Conservation (phyloP, 2,329 filamentous ascomycete species). For the Tolypocladium nubicola region DNA sequence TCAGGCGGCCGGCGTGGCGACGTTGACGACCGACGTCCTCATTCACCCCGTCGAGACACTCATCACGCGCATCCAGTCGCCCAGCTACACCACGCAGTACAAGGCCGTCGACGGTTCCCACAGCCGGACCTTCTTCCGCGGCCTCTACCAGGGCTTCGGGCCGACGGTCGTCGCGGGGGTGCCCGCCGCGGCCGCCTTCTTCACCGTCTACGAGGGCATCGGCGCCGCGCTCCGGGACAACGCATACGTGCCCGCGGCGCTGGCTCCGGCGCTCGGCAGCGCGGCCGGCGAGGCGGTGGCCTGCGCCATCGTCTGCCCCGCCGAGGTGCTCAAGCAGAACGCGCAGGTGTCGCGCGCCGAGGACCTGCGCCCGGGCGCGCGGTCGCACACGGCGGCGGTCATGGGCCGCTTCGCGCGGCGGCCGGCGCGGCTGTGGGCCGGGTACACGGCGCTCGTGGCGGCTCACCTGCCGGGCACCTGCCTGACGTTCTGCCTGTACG, state of each 20-base stretch:
- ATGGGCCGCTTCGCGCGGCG: conserved; percentile 1
- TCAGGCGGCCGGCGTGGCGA: conserved; percentile 4
- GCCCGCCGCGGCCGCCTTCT: conserved; percentile 8
- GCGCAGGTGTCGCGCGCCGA: conserved; percentile 6
- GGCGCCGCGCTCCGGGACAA: conserved; percentile 1
- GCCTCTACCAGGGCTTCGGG: conserved; percentile 11
- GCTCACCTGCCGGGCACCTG: conserved; percentile 4
- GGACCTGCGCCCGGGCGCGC: not conserved
- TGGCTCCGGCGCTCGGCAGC: conserved; percentile 6
- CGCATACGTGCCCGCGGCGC: conserved; percentile 3
- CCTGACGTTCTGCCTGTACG: conserved; percentile 5
- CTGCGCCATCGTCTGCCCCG: conserved; percentile 9
- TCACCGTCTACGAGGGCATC: conserved; percentile 9
- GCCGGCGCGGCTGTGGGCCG: conserved; percentile 4
- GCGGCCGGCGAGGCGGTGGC: conserved; percentile 7
- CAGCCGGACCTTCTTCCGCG: conserved; percentile 5
- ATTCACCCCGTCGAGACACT: conserved; percentile 11
- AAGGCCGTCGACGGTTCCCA: conserved; percentile 4
- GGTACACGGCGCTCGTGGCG: conserved; percentile 5
- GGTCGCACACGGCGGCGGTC: not conserved
- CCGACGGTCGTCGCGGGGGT: conserved; percentile 8
- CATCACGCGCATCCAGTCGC: conserved; percentile 9
- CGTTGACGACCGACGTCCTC: conserved; percentile 4
- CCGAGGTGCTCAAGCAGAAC: conserved; percentile 11
- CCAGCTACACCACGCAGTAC: conserved; percentile 7